phyloP scores from a whole-genome alignment of 768 basidiomycete genomes.

The Boletus pseudo-olivaceus region DNA sequence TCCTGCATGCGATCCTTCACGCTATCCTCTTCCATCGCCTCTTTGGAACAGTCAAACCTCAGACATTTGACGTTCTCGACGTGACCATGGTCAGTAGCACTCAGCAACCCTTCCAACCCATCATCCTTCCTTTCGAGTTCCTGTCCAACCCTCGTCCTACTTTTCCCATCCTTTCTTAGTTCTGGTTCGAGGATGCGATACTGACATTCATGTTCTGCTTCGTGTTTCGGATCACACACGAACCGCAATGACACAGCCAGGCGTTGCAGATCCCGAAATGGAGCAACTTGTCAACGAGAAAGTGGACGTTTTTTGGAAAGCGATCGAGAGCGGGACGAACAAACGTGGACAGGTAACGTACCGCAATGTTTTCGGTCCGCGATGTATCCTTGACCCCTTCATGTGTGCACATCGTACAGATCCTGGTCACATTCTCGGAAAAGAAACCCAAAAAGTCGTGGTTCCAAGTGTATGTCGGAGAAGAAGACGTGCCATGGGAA shows the following conservation, averaged over 20 bases:
- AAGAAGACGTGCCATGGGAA: conserved; percentile 87
- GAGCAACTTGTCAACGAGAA: conserved; percentile 71
- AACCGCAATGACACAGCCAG: conserved; percentile 50
- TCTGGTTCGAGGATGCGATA: not conserved
- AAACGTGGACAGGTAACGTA: conserved; percentile 64
- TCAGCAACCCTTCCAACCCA: not conserved
- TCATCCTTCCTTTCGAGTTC: not conserved
- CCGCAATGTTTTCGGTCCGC: not conserved
- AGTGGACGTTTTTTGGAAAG: conserved; percentile 77
- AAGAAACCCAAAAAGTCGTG: conserved; percentile 74
- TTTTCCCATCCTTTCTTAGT: not conserved
- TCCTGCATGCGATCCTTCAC: conserved; percentile 73
- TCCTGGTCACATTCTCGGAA: conserved; percentile 73
- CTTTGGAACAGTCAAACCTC: conserved; percentile 75
- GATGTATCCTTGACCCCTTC: conserved; percentile 18
- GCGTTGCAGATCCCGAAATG: conserved; percentile 69
- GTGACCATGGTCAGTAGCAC: conserved; percentile 74
- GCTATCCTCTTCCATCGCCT: conserved; percentile 80
- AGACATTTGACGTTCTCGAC: conserved; percentile 75
- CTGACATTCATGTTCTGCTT: not conserved
- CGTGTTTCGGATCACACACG: not conserved
- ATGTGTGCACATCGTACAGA: conserved; percentile 29
- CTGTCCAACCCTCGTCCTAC: not conserved
- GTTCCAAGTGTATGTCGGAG: conserved; percentile 66
- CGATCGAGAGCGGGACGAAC: conserved; percentile 56